Evolutionary conservation across 2,329 filamentous ascomycete species (phyloP), one percentile per base, ranked within the genome.

Genomic region (Aaosphaeria arxii): DNA sequence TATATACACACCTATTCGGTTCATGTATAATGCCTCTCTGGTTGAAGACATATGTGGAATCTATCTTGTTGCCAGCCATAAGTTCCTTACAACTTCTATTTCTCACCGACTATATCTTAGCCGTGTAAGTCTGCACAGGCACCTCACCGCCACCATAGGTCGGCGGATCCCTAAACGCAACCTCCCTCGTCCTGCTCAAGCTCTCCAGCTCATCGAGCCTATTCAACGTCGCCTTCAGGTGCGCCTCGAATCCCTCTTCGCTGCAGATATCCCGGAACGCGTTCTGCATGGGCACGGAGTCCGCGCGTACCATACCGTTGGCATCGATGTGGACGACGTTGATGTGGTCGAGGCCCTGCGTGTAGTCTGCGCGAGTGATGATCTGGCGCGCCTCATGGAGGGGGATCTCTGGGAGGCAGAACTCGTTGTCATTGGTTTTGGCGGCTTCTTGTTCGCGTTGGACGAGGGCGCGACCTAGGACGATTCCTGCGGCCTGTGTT

Each of bases 251-350:
- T 5, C 88, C 88, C 5, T 83, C 80, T 58, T 86, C 71, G 2
- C 73, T 70, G 64, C 88, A 95, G 13, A 97, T 91, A 59, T 91
- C 83, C 42, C 84, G 80, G 70, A 97, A 95, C 0, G 94, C 94
- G 45, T 85, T 85, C 70, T 95, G 89, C 94, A 99, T 99, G 0
- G 94, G 91, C 39, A 97, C 91, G 1, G 88, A 94, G 66, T 95
- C 92, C 1, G 94, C 92, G 33, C 92, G 83, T 5, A 97, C 94
- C 69, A 88, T 87, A 7, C 91, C 90, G 36, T 81, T 80, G 47
- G 86, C 89, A 48, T 95, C 92, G 59, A 99, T 97, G 52, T 89
- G 95, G 70, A 97, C 95, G 42, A 97, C 81, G 63, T 97, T 97
- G 57, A 94, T 83, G 56, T 92, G 89, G 71, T 97, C 94, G 62